A percentile compares a stretch with the other conserved stretches of the same genome.
Evolutionary conservation across 176 grass and related monocot species (phyloP).

Genomic region (Coix lacrymajobi): DNA sequence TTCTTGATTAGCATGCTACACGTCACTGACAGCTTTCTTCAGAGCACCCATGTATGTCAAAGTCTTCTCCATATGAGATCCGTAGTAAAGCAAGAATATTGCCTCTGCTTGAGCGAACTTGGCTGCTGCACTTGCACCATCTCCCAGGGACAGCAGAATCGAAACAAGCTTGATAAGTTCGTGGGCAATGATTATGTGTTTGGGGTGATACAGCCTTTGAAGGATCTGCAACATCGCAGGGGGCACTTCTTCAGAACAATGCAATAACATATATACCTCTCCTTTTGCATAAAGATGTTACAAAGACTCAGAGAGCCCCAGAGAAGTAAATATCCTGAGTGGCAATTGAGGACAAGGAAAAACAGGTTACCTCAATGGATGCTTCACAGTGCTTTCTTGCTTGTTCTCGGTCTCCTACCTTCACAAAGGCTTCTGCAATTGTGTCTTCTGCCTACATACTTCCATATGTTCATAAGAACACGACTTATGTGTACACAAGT

Average conservation of each 20-base stretch:
- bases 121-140: constrained; percentile 13
- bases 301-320: background rate
- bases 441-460: constrained; percentile 64
- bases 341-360: background rate
- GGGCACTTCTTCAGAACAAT: background rate
- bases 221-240: constrained; percentile 51
- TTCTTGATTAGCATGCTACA: background rate
- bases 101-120: constrained; percentile 41
- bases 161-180: constrained; percentile 81
- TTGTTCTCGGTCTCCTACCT: constrained; percentile 50
- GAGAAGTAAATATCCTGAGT: background rate
- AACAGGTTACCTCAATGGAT: constrained; percentile 63
- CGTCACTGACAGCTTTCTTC: constrained; percentile 19
- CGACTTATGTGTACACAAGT: background rate
- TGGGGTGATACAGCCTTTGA: constrained; percentile 64
- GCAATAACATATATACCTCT: background rate
- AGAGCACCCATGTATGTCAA: constrained; percentile 62
- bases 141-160: constrained; percentile 52
- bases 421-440: constrained; percentile 65
- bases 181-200: constrained; percentile 74
- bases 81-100: constrained; percentile 77
- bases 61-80: constrained; percentile 44
- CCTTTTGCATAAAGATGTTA: background rate
- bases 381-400: constrained; percentile 69
- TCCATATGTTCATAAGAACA: background rate